A percentile compares a stretch with the other conserved stretches of the same genome.
These are phyloP conservation scores for Elsinoe australis DNA, from an alignment of 2,329 filamentous ascomycete genomes.

Conservation along the genomic window DNA sequence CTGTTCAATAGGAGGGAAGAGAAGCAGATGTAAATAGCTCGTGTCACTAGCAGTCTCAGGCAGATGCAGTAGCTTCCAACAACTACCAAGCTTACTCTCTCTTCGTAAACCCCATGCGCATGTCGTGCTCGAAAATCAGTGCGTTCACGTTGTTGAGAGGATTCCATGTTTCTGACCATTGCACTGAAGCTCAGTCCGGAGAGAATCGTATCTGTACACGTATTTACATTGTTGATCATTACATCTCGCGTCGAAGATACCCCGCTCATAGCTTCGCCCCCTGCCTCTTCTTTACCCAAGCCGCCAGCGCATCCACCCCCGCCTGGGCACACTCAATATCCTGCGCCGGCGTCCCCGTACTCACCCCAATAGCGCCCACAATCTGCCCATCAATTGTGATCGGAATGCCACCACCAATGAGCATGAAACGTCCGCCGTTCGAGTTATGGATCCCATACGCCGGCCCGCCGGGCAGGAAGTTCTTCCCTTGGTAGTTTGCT, in stretches of 20 bases:
- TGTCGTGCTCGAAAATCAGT: too few species aligned
- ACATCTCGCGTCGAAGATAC: neutral
- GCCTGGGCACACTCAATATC: conserved; percentile 47
- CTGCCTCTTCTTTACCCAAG: conserved; percentile 29
- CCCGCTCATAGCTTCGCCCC: conserved; percentile 33
- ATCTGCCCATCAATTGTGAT: conserved; percentile 44
- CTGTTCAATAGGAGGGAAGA: too few species aligned
- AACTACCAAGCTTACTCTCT: too few species aligned
- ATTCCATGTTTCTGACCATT: too few species aligned
- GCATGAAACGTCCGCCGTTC: conserved; percentile 48
- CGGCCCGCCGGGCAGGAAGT: conserved; percentile 46
- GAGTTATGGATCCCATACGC: conserved; percentile 47
- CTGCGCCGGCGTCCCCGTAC: conserved; percentile 48
- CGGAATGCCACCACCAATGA: conserved; percentile 48
- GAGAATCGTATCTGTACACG: neutral
- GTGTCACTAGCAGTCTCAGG: too few species aligned
- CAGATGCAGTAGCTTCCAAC: too few species aligned
- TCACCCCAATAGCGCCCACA: conserved; percentile 49
- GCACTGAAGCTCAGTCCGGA: too few species aligned
- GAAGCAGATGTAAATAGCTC: too few species aligned
- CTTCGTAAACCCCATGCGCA: too few species aligned
- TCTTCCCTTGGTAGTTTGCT: conserved; percentile 44
- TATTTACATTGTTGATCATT: conserved; percentile 1
- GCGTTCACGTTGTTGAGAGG: too few species aligned
- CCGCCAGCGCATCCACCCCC: conserved; percentile 44